Evolutionary conservation across 2,329 filamentous ascomycete species (phyloP).

Genomic region (Botrytis galanthina): DNA sequence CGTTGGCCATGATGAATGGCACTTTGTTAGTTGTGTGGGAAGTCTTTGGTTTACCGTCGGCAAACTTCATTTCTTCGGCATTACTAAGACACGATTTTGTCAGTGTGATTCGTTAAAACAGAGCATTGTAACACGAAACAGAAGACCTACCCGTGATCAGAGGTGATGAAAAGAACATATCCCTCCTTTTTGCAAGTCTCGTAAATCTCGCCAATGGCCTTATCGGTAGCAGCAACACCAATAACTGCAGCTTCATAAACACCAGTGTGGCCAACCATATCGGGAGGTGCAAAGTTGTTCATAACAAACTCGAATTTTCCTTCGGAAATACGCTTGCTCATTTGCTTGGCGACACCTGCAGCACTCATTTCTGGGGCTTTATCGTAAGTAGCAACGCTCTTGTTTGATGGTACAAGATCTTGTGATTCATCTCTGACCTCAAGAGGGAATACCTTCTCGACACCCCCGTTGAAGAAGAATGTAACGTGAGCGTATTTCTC

Average conservation of each 20-base stretch:
- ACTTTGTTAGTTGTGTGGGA: slow-evolving; percentile 98
- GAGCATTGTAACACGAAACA: background rate
- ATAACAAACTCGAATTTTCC: slow-evolving; percentile 93
- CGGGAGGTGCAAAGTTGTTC: slow-evolving; percentile 99
- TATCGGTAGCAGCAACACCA: slow-evolving; percentile 82
- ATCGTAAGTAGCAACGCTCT: slow-evolving; percentile 89
- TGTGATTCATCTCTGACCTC: slow-evolving; percentile 84
- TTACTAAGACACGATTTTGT: slow-evolving; percentile 50
- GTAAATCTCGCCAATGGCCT: slow-evolving; percentile 88
- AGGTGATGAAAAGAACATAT: slow-evolving; percentile 92
- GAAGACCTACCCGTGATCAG: slow-evolving; percentile 75
- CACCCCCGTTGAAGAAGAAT: slow-evolving; percentile 99
- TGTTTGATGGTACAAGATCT: slow-evolving; percentile 82
- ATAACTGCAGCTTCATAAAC: slow-evolving; percentile 92
- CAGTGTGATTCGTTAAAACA: background rate
- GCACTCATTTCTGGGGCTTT: slow-evolving; percentile 95
- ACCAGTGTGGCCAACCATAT: slow-evolving; percentile 99
- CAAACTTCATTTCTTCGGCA: slow-evolving; percentile 98
- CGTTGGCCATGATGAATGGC: slow-evolving; percentile 97
- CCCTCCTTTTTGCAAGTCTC: slow-evolving; percentile 91
- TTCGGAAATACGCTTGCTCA: slow-evolving; percentile 80
- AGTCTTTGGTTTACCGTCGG: slow-evolving; percentile 95
- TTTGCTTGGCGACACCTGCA: slow-evolving; percentile 82
- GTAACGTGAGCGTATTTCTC: slow-evolving; percentile 99
- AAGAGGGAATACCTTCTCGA: slow-evolving; percentile 91